phyloP scores from a whole-genome alignment of 2,329 filamentous ascomycete species.

The Neofusicoccum sp. region DNA sequence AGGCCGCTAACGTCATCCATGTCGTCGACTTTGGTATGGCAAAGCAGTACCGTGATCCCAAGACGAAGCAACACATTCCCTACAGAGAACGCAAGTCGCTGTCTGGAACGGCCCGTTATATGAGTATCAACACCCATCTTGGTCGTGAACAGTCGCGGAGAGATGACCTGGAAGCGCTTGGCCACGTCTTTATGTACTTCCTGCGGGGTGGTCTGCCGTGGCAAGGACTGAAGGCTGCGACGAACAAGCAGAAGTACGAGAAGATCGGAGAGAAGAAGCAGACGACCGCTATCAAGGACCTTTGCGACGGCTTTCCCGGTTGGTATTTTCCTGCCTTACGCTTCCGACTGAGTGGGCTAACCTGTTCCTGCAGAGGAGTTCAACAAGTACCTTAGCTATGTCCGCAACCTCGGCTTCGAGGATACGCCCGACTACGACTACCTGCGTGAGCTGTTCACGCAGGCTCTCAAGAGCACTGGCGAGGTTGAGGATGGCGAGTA shows the following conservation, averaged over 20 bases:
- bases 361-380: slow-evolving; percentile 70
- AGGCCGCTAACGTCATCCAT: slow-evolving; percentile 96
- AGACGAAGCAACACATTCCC: slow-evolving; percentile 98
- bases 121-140: slow-evolving; percentile 99
- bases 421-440: slow-evolving; percentile 99
- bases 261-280: slow-evolving; percentile 99
- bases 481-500: slow-evolving; percentile 98
- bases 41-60: slow-evolving; percentile 97
- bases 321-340: slow-evolving; percentile 21
- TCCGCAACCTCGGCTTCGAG: slow-evolving; percentile 96
- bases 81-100: slow-evolving; percentile 96
- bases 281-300: slow-evolving; percentile 92
- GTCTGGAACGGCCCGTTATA: slow-evolving; percentile 94
- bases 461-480: slow-evolving; percentile 89
- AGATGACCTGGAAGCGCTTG: slow-evolving; percentile 87
- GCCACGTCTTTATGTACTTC: slow-evolving; percentile 71
- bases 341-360: slow-evolving; percentile 15
- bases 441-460: slow-evolving; percentile 91
- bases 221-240: slow-evolving; percentile 67
- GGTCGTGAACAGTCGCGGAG: slow-evolving; percentile 93
- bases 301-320: slow-evolving; percentile 91
- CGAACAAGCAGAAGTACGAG: slow-evolving; percentile 96
- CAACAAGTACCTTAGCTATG: slow-evolving; percentile 95
- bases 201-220: slow-evolving; percentile 64
- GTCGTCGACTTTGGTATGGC: slow-evolving; percentile 99